Conservation (phyloP, 129 eudicot species). For the Arctium lappa region DNA sequence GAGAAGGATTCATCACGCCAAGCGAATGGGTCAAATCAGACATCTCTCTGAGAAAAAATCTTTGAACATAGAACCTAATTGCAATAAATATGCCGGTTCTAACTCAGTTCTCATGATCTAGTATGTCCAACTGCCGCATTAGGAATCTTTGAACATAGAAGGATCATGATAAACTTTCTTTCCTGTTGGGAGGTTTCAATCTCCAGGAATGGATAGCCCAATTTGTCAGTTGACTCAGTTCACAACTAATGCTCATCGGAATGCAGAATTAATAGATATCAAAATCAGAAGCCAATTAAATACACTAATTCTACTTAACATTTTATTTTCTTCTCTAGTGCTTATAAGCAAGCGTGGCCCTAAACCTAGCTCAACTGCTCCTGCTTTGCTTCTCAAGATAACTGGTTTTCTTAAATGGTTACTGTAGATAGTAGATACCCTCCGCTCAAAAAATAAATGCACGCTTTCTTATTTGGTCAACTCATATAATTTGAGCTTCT, state of each 20-base stretch:
- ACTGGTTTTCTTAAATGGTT: neutral
- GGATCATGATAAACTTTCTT: neutral
- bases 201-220: neutral
- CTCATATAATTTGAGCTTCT: neutral
- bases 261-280: neutral
- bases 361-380: neutral
- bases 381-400: neutral
- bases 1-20: slow-evolving; percentile 3
- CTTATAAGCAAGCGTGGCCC: neutral
- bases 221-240: neutral
- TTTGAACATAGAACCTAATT: neutral
- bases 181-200: neutral
- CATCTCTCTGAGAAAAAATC: neutral
- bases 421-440: neutral
- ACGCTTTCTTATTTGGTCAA: neutral
- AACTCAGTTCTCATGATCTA: neutral
- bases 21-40: neutral
- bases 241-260: neutral
- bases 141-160: neutral
- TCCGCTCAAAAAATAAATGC: neutral
- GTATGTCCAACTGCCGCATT: neutral
- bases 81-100: neutral
- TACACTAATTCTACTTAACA: neutral
- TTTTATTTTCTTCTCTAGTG: neutral
- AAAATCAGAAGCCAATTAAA: neutral